phyloP scores from a whole-genome alignment of 129 eudicot species.

The Scalesia atractyloides region DNA sequence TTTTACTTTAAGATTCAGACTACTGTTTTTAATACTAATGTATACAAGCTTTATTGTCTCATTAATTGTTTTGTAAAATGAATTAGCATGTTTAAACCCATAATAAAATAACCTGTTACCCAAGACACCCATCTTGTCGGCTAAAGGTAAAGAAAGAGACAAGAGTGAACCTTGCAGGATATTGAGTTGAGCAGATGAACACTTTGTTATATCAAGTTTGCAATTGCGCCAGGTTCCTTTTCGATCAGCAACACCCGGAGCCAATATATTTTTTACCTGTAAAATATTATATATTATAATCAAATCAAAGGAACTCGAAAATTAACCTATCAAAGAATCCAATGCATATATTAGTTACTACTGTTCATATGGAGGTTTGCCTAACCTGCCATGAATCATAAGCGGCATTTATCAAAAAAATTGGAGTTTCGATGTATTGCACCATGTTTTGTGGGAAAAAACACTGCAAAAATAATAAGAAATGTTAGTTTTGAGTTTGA shows the following conservation, averaged over 20 bases:
- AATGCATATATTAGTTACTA: neutral
- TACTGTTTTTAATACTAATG: too few species aligned
- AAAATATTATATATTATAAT: neutral
- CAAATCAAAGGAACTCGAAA: neutral
- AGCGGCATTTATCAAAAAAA: constrained; percentile 76
- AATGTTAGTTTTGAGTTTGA: neutral
- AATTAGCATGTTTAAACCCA: too few species aligned
- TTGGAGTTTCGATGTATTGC: constrained; percentile 54
- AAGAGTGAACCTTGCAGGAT: constrained; percentile 34
- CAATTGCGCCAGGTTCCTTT: constrained; percentile 39
- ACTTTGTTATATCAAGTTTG: constrained; percentile 39
- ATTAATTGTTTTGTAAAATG: too few species aligned
- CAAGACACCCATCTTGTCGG: neutral
- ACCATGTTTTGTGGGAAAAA: constrained; percentile 84
- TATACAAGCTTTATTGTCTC: too few species aligned
- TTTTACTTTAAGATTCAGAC: too few species aligned
- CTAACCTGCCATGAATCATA: constrained; percentile 98
- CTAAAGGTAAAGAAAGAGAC: neutral
- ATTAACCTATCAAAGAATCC: too few species aligned
- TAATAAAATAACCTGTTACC: neutral
- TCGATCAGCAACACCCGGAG: constrained; percentile 43
- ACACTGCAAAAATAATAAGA: constrained; percentile 53
- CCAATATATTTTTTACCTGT: constrained; percentile 41
- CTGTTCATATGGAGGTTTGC: neutral
- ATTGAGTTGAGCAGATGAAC: constrained; percentile 44